Conservation (phyloP, 306 rosid species). For the Cyamopsis tetragonoloba region DNA sequence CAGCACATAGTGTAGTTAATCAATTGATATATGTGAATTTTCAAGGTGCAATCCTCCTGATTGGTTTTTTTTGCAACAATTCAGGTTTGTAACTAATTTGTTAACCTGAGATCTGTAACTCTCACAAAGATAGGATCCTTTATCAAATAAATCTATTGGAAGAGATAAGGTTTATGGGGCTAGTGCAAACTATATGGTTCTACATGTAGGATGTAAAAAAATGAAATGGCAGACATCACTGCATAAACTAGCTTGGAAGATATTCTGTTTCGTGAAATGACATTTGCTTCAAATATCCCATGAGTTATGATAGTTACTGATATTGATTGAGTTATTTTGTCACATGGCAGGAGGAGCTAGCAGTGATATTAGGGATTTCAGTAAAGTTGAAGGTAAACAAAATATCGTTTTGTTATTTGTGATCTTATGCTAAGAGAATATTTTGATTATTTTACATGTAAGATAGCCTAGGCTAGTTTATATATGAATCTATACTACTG, state of each 20-base stretch:
- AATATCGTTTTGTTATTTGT: background rate
- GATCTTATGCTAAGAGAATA: constrained; percentile 4
- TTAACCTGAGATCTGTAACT: background rate
- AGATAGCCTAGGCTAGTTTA: background rate
- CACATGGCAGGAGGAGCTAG: constrained; percentile 60
- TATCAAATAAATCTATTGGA: background rate
- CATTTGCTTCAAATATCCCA: constrained; percentile 1
- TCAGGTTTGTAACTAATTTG: constrained; percentile 66
- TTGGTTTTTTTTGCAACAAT: constrained; percentile 65
- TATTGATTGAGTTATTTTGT: constrained; percentile 16
- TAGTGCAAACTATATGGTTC: too few relatives aligned
- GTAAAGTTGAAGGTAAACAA: constrained; percentile 73
- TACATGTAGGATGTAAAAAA: too few relatives aligned
- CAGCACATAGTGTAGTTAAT: constrained; percentile 3
- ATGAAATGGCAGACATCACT: background rate
- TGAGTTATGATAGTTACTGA: too few relatives aligned
- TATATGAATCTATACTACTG: background rate
- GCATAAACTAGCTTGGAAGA: background rate
- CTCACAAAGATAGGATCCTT: background rate
- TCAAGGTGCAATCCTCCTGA: constrained; percentile 81
- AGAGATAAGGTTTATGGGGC: too few relatives aligned
- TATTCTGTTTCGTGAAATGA: background rate
- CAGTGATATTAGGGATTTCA: constrained; percentile 42
- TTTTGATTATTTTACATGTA: constrained; percentile 2
- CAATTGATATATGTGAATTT: constrained; percentile 30